Evolutionary conservation across 805 yeast species (phyloP).

Genomic region (Myxozyma geophila): DNA sequence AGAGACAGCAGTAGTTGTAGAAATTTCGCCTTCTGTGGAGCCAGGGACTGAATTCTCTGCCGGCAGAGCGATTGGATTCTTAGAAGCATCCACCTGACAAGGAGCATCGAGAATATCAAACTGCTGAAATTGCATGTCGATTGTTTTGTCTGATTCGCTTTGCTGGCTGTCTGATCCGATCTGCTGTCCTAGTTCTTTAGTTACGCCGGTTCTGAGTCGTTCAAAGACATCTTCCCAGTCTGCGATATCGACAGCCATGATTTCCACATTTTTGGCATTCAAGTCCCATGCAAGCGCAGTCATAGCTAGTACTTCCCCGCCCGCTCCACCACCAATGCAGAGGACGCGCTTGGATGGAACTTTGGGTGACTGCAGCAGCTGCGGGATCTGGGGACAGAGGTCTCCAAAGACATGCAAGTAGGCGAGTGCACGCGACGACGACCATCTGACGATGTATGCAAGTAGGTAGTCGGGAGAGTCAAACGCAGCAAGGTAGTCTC

Average conservation of each 20-base stretch:
- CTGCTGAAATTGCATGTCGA: conserved; percentile 20
- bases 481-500: conserved; percentile 76
- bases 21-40: not conserved
- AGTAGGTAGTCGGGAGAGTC: conserved; percentile 58
- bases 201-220: conserved; percentile 38
- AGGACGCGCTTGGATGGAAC: conserved; percentile 47
- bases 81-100: conserved; percentile 15
- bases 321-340: conserved; percentile 89
- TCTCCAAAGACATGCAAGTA: conserved; percentile 67
- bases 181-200: not conserved
- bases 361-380: not conserved
- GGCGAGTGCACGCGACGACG: conserved; percentile 78
- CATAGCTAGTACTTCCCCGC: conserved; percentile 73
- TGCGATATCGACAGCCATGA: conserved; percentile 74
- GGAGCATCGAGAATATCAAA: conserved; percentile 35
- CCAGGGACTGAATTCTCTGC: not conserved
- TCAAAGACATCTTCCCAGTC: conserved; percentile 67
- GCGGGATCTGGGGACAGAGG: conserved; percentile 24
- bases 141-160: not conserved
- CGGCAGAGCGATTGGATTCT: not conserved
- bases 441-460: conserved; percentile 85
- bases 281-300: conserved; percentile 58
- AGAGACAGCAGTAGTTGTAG: not conserved
- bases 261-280: conserved; percentile 45
- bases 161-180: not conserved